Evolutionary conservation across 108 stramenopile genomes (phyloP).

Genomic region (Skeletonema potamos): DNA sequence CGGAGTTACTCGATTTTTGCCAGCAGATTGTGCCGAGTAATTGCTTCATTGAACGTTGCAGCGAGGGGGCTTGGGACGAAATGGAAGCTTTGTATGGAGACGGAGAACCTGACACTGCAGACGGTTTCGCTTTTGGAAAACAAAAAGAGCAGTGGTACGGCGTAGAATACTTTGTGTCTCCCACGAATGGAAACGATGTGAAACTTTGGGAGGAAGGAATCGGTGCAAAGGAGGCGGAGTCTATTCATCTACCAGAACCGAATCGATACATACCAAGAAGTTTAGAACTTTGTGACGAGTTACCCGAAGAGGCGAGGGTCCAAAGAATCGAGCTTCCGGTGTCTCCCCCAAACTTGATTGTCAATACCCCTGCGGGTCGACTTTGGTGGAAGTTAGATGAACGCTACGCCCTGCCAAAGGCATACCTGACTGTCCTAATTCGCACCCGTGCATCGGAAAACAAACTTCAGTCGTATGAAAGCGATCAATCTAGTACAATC

Average conservation of each 20-base stretch:
- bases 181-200: constrained; percentile 34
- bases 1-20: constrained; percentile 42
- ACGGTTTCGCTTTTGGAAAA: constrained; percentile 36
- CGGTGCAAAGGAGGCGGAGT: constrained; percentile 3
- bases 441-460: constrained; percentile 61
- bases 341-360: constrained; percentile 69
- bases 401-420: constrained; percentile 80
- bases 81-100: constrained; percentile 18
- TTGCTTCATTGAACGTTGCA: constrained; percentile 84
- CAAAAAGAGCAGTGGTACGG: constrained; percentile 80
- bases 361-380: constrained; percentile 49
- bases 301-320: constrained; percentile 69
- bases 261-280: constrained; percentile 80
- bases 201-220: constrained; percentile 38
- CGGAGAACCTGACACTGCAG: not conserved
- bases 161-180: constrained; percentile 66
- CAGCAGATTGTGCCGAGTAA: constrained; percentile 53
- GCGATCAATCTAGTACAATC: constrained; percentile 5
- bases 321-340: constrained; percentile 76
- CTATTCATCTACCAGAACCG: constrained; percentile 57
- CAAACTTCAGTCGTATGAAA: constrained; percentile 12
- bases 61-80: constrained; percentile 71
- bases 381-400: constrained; percentile 88
- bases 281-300: constrained; percentile 66
- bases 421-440: constrained; percentile 60